Percentiles rank a stretch among this genome's conserved stretches.
Conservation (phyloP, 108 stramenopile genomes). For the Nitzschia putrida region DNA sequence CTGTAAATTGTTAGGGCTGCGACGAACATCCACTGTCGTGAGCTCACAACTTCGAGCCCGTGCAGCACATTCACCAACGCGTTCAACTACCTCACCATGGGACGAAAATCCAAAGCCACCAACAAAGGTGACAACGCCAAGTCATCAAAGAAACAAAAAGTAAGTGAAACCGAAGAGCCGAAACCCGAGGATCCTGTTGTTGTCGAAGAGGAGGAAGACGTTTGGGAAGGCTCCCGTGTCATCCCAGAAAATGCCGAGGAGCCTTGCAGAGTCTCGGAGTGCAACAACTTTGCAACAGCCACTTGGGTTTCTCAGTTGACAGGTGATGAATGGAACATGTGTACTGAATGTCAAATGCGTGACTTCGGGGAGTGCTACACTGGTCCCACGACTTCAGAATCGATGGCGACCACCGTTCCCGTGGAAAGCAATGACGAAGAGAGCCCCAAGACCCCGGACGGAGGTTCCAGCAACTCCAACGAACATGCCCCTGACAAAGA, state of each 20-base stretch:
- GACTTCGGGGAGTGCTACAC: conserved; percentile 55
- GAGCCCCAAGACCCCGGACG: background rate
- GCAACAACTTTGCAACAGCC: conserved; percentile 37
- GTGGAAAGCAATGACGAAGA: too few species aligned
- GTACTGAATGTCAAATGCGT: conserved; percentile 53
- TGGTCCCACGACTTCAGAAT: conserved; percentile 26
- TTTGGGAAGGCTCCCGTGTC: conserved; percentile 60
- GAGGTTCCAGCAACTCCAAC: background rate
- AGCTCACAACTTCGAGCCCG: too few species aligned
- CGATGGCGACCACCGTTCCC: background rate
- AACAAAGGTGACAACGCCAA: conserved; percentile 13
- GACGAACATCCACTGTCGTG: too few species aligned
- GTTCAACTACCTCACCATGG: background rate
- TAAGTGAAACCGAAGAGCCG: conserved; percentile 11
- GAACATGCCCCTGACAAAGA: too few species aligned
- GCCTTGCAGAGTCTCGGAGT: conserved; percentile 41
- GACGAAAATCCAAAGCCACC: conserved; percentile 12
- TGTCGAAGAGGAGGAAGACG: conserved; percentile 40
- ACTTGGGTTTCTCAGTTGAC: conserved; percentile 51
- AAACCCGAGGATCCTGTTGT: background rate
- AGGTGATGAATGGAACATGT: conserved; percentile 64
- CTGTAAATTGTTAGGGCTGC: too few species aligned
- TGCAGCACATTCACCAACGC: too few species aligned
- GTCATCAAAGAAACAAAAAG: conserved; percentile 30
- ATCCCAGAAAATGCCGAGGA: conserved; percentile 26